A percentile compares a stretch with the other conserved stretches of the same genome.
Evolutionary conservation across 345 rosid species (phyloP).

Genomic region (Hevea brasiliensis): DNA sequence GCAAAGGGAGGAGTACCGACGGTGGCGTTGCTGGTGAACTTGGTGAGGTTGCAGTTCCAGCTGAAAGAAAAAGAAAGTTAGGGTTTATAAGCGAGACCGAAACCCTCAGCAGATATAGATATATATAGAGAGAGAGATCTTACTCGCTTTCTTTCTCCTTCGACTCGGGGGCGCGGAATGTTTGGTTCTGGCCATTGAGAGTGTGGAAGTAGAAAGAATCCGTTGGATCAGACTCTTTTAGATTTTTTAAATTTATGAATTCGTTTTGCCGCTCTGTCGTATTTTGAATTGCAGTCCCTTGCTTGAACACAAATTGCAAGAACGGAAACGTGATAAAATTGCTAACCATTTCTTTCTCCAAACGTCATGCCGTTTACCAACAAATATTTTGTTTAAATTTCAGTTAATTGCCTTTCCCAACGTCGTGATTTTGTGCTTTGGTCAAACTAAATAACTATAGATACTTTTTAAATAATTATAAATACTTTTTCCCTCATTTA

Average conservation of each 20-base stretch:
- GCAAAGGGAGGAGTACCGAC: constrained; percentile 14
- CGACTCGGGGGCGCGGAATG: not conserved
- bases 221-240: not conserved
- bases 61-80: constrained; percentile 7
- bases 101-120: not conserved
- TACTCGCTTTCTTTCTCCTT: constrained; percentile 1
- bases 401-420: too few relatives aligned
- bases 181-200: constrained; percentile 24
- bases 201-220: not conserved
- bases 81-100: not conserved
- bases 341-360: too few relatives aligned
- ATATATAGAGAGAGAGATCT: not conserved
- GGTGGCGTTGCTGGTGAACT: constrained; percentile 14
- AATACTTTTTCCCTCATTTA: too few relatives aligned
- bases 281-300: constrained; percentile 6
- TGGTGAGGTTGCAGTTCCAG: not conserved
- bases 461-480: too few relatives aligned
- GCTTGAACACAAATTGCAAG: too few relatives aligned
- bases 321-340: too few relatives aligned
- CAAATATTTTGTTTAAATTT: too few relatives aligned
- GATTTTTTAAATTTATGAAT: not conserved
- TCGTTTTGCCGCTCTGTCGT: constrained; percentile 11
- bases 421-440: too few relatives aligned
- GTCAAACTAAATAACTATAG: too few relatives aligned
- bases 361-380: too few relatives aligned